Conservation (phyloP, 2,329 filamentous ascomycete genomes). For the Botrytis tulipae region DNA sequence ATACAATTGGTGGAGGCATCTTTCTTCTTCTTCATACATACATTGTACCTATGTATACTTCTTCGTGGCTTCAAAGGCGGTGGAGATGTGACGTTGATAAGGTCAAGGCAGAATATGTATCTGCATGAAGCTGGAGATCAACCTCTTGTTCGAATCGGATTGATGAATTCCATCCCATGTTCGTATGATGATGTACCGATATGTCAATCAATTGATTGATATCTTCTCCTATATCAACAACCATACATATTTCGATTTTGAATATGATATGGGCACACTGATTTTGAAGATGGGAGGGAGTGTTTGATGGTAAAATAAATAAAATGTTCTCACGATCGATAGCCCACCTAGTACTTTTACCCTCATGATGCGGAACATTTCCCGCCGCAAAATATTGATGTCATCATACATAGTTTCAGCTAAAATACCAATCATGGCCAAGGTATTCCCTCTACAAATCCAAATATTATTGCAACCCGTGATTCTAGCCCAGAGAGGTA, state of each 20-base stretch:
- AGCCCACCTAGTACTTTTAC: too few relatives aligned
- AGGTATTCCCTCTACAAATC: not conserved
- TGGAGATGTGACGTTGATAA: not conserved
- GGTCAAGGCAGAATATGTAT: not conserved
- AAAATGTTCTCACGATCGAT: not conserved
- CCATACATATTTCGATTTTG: not conserved
- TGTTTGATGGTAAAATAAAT: not conserved
- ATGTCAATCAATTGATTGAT: not conserved
- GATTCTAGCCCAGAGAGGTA: not conserved
- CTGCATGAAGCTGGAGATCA: not conserved
- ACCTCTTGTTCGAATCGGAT: not conserved
- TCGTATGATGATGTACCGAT: too few relatives aligned
- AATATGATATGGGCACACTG: not conserved
- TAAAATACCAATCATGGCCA: not conserved
- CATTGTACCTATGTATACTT: not conserved
- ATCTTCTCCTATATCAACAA: not conserved
- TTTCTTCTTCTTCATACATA: not conserved
- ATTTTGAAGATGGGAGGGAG: not conserved
- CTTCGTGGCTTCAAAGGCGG: not conserved
- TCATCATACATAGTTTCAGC: not conserved
- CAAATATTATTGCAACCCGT: not conserved
- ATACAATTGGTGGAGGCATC: constrained; percentile 40
- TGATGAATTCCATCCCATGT: not conserved
- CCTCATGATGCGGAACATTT: not conserved
- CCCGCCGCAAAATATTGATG: constrained; percentile 1